Evolutionary conservation across 2,329 filamentous ascomycete species (phyloP).

Genomic region (Fusarium longipes): DNA sequence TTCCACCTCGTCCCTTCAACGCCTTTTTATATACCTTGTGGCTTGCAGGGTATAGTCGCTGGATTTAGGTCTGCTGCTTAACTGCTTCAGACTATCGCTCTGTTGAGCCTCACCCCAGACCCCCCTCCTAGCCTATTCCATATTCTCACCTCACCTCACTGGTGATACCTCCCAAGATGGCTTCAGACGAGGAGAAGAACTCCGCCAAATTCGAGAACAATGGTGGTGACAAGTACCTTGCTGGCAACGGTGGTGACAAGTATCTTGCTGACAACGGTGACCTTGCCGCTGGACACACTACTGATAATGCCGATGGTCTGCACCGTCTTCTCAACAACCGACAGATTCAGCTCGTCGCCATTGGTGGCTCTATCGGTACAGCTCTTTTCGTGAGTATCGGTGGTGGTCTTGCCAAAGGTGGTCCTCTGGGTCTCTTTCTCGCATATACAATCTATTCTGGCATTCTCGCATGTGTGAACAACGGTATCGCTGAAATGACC

Average conservation of each 20-base stretch:
- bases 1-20: constrained; percentile 10
- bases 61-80: constrained; percentile 38
- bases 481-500: constrained; percentile 73
- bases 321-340: constrained; percentile 64
- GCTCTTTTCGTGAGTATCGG: constrained; percentile 72
- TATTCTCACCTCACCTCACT: background rate
- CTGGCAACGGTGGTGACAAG: constrained; percentile 41
- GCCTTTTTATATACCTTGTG: constrained; percentile 10
- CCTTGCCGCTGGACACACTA: constrained; percentile 38
- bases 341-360: constrained; percentile 68
- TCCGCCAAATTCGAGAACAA: constrained; percentile 47
- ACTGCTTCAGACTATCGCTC: constrained; percentile 35
- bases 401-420: constrained; percentile 59
- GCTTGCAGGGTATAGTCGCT: constrained; percentile 21
- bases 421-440: constrained; percentile 64
- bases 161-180: constrained; percentile 35
- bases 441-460: constrained; percentile 67
- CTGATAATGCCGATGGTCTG: constrained; percentile 52
- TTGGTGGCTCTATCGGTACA: constrained; percentile 68
- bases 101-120: constrained; percentile 31
- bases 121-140: background rate
- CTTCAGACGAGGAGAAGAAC: constrained; percentile 45
- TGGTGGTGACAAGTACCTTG: constrained; percentile 37
- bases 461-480: constrained; percentile 71
- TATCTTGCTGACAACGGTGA: constrained; percentile 43